Base-by-base conservation (phyloP, 2,329 filamentous ascomycete species). In the Cercospora beticola region DNA sequence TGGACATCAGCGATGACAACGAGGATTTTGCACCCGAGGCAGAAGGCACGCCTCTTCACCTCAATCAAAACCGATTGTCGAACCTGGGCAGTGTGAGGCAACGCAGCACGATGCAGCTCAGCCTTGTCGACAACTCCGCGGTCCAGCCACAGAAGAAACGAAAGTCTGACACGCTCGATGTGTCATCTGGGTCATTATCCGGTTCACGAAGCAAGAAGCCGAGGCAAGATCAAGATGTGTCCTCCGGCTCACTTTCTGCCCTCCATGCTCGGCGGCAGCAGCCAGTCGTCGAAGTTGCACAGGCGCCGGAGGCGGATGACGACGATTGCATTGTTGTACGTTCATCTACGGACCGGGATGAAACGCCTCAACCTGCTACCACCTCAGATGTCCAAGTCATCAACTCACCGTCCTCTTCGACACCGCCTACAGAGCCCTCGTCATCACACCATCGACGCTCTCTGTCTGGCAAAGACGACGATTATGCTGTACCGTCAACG, bases 21-120 rank as follows among this genome's bases (percentile, higher is more conserved):
- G 76, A 77, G 46, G 76, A 81, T 72, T 90, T 87, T 75, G 84
- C 82, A 62, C 89, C 85, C 0, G 88, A 91, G 66, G 88, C 88
- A 30, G 89, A 91, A 79, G 90, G 89, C 16, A 92, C 90, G 6
- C 89, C 90, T 3, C 75, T 90, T 28, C 86, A 87, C 67, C 79
- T 84, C 21, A 60, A 72, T 30, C 83, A 82, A 73, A 82, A 81
- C 68, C 67, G 79, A 16, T 74, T 75, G 3, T 74, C 71, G 28
- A 60, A 65, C 63, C 67, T 43, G n/a, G 26, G 67, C 18, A 63
- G 54, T 16, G 26, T 28, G 58, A 28, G 64, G 36, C 56, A 63
- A 36, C 28, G 14, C 23, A 26, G n/a, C 62, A 59, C 40, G 18
- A 31, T 21, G 14, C 62, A 43, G 23, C 54, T 8, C 56, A 67